Base-by-base conservation (phyloP, 1,139 yeast genomes). In the Nadsonia commutata region DNA sequence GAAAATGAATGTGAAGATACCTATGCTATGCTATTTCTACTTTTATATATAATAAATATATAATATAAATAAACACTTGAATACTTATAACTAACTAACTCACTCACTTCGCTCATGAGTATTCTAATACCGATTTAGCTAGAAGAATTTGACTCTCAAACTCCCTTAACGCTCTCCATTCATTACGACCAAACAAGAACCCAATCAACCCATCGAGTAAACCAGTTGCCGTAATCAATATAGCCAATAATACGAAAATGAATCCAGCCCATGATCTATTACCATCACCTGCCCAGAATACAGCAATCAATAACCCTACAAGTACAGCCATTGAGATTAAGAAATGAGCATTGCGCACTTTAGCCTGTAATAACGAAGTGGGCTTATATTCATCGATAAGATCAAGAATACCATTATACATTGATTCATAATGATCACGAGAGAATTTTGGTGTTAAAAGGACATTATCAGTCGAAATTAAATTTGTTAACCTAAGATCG, bases 131-230 rank as follows among this genome's bases (percentile, higher is more conserved):
- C n/a, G 19, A 7, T 16, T 39, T 33, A 11, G 61, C 63, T 19
- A 61, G 52, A 23, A 45, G 50, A 18, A 67, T 59, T 46, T 66
- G 66, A 31, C 58, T 56, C 42, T 65, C 65, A 49, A 67, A 64
- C 60, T 90, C 98, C 38, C 65, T 67, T 42, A 93, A 62, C 0
- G 90, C 90, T 44, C 97, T 66, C 51, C 68, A 63, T 56, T 93
- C 99, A 18, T 76, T 71, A 41, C 86, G 68, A 1, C 94, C 94
- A 53, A 88, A 90, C 40, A 84, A 57, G 48, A 71, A 74, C 47
- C 93, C 88, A 45, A 90, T 80, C 45, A 84, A 56, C 0, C 95
- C 95, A 56, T 85, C 79, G 1, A 82, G 57, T 0, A 74, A 64
- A 0, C 95, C 96, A 0, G 90, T 70, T 5, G 75, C 67, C 0